Percentiles rank a stretch among this genome's conserved stretches.
phyloP scores from a whole-genome alignment of 495 filamentous ascomycete genomes.

The Aspergillus biplanus region DNA sequence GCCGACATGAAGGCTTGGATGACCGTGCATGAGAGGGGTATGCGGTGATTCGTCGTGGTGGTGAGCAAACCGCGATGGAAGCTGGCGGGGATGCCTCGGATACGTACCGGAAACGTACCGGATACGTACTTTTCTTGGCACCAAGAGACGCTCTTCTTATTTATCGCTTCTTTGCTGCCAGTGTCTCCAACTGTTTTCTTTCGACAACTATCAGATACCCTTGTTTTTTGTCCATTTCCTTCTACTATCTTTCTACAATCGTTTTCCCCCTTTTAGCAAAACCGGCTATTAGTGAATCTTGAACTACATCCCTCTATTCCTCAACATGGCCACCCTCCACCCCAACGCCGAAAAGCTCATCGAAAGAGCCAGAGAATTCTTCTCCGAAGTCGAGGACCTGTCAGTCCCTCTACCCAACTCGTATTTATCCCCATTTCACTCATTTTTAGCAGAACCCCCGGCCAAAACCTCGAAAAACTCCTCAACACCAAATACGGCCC shows the following conservation, averaged over 20 bases:
- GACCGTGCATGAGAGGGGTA: not conserved
- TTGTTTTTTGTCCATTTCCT: not conserved
- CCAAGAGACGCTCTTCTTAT: not conserved
- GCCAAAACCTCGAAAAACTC: slow-evolving; percentile 41
- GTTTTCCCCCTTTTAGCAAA: too few relatives aligned
- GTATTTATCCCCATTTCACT: not conserved
- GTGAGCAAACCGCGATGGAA: not conserved
- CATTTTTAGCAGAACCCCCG: slow-evolving; percentile 40
- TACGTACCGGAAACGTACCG: slow-evolving; percentile 12
- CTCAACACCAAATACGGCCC: slow-evolving; percentile 49
- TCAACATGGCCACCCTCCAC: slow-evolving; percentile 15
- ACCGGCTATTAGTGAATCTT: too few relatives aligned
- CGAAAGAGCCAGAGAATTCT: slow-evolving; percentile 39
- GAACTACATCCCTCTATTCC: not conserved
- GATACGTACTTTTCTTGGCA: slow-evolving; percentile 7
- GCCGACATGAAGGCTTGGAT: not conserved
- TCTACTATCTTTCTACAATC: not conserved
- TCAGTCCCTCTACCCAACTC: slow-evolving; percentile 23
- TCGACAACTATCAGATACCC: not conserved
- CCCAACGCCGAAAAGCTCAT: slow-evolving; percentile 46
- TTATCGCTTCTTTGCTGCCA: not conserved
- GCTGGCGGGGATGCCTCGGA: slow-evolving; percentile 2
- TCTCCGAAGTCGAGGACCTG: slow-evolving; percentile 46
- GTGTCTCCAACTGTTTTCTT: not conserved
- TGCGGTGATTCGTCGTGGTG: slow-evolving; percentile 3